Base-by-base conservation (phyloP, 1,284 basidiomycete species). In the Apiotrichum porosum region DNA sequence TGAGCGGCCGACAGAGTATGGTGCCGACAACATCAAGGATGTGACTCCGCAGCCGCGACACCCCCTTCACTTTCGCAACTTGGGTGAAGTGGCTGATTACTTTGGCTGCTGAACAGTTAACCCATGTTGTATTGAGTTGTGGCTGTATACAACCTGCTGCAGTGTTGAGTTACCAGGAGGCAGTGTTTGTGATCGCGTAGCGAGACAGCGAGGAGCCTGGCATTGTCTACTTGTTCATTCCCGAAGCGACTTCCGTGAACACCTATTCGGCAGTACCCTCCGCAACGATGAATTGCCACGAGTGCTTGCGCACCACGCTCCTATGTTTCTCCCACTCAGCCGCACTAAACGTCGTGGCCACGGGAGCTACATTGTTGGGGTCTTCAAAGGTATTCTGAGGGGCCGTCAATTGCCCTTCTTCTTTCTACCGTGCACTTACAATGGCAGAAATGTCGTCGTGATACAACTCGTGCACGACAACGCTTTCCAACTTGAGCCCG, bases 251-350 rank as follows among this genome's bases (percentile, higher is more conserved):
- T n/a, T n/a, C n/a, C n/a, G n/a, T n/a, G n/a, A n/a, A n/a, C n/a
- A n/a, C n/a, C n/a, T n/a, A n/a, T n/a, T n/a, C n/a, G n/a, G n/a
- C n/a, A n/a, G n/a, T 43, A n/a, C n/a, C 62, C 17, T 62, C 53
- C 24, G 65, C 51, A 18, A 66, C 56, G n/a, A 66, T 54, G 56
- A 71, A 65, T 30, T 51, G 32, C 68, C 68, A 71, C 23, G 68
- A 71, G 44, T 71, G 66, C 52, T 65, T 64, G 42, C 49, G 38
- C 9, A 69, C 59, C 6, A 43, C 49, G 23, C 49, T 49, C 33
- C 44, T 45, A 8, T 49, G 49, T 14, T 28, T 35, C 5, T 23
- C 17, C 65, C 62, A 65, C 21, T 61, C 63, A n/a, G 44, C 45
- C 4, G 40, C 58, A 5, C 30, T 41, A 22, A 22, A 38, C 24